A percentile compares a stretch with the other conserved stretches of the same genome.
phyloP scores from a whole-genome alignment of 495 filamentous ascomycete genomes.

The Cudoniella acicularis region DNA sequence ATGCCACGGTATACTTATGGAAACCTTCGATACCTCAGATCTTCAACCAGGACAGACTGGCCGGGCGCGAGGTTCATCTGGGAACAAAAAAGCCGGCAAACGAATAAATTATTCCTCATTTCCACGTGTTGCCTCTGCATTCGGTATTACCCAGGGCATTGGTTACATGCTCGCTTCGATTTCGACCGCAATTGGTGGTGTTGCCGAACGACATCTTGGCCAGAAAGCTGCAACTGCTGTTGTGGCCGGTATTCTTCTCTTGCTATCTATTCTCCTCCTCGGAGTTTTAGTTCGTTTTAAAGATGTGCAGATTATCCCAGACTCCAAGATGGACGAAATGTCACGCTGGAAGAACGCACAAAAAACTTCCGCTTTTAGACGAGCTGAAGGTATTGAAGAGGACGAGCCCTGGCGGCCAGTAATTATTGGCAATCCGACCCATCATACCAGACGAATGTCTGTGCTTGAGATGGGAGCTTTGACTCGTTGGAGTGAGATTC shows the following conservation, averaged over 20 bases:
- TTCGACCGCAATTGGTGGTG: constrained; percentile 59
- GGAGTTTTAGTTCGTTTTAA: constrained; percentile 58
- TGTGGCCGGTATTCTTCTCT: constrained; percentile 57
- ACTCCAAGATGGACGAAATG: constrained; percentile 47
- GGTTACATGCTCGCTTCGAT: constrained; percentile 62
- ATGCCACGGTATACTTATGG: constrained; percentile 74
- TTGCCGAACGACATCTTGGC: constrained; percentile 57
- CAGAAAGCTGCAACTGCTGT: constrained; percentile 60
- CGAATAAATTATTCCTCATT: constrained; percentile 64
- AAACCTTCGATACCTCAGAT: constrained; percentile 74
- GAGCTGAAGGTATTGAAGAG: constrained; percentile 38
- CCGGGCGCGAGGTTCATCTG: constrained; percentile 42
- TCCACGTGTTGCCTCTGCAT: constrained; percentile 66
- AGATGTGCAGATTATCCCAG: constrained; percentile 61
- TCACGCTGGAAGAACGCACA: constrained; percentile 43
- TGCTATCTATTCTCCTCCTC: constrained; percentile 59
- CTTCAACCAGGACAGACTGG: constrained; percentile 56
- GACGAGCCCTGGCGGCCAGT: constrained; percentile 61
- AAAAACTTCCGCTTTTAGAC: constrained; percentile 21
- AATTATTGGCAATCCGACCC: constrained; percentile 63
- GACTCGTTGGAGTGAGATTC: constrained; percentile 67
- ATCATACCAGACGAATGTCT: constrained; percentile 61
- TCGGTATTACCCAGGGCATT: constrained; percentile 63
- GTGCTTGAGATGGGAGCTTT: constrained; percentile 60
- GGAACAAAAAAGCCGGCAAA: constrained; percentile 45